Evolutionary conservation across 179 eudicot genomes (phyloP).

Genomic region (Patellifolia procumbens): DNA sequence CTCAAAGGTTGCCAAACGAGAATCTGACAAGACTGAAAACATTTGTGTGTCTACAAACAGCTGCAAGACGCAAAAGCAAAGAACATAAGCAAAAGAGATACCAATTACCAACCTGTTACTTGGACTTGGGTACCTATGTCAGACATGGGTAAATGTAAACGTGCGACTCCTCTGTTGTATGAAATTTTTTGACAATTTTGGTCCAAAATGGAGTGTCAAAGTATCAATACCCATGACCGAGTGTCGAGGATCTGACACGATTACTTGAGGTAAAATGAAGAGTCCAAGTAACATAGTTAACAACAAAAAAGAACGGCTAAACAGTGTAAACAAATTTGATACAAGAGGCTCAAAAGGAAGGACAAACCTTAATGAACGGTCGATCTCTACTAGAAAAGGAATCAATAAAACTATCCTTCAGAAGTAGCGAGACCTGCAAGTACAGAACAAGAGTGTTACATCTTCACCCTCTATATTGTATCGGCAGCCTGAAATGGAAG

Average conservation of each 20-base stretch:
- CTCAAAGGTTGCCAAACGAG: slow-evolving; percentile 67
- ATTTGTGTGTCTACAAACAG: slow-evolving; percentile 89
- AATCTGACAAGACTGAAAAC: slow-evolving; percentile 82
- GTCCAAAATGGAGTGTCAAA: no score
- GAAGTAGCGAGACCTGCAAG: slow-evolving; percentile 81
- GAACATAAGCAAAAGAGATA: slow-evolving; percentile 5
- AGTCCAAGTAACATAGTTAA: no score
- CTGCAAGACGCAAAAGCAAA: slow-evolving; percentile 50
- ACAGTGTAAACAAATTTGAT: background rate
- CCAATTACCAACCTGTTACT: background rate
- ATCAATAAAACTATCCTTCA: slow-evolving; percentile 90
- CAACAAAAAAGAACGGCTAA: background rate
- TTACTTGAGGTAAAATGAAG: no score
- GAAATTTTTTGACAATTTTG: no score
- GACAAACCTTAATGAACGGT: slow-evolving; percentile 73
- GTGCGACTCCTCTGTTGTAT: no score
- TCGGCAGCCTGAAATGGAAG: background rate
- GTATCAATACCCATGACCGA: no score
- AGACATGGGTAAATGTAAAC: background rate
- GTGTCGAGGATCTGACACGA: no score
- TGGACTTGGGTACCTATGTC: background rate
- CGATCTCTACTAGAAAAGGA: slow-evolving; percentile 79
- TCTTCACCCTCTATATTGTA: no score
- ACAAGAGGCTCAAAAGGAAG: slow-evolving; percentile 4
- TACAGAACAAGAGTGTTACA: background rate